phyloP scores from a whole-genome alignment of 2,329 filamentous ascomycete genomes.

The Cercospora sp. region DNA sequence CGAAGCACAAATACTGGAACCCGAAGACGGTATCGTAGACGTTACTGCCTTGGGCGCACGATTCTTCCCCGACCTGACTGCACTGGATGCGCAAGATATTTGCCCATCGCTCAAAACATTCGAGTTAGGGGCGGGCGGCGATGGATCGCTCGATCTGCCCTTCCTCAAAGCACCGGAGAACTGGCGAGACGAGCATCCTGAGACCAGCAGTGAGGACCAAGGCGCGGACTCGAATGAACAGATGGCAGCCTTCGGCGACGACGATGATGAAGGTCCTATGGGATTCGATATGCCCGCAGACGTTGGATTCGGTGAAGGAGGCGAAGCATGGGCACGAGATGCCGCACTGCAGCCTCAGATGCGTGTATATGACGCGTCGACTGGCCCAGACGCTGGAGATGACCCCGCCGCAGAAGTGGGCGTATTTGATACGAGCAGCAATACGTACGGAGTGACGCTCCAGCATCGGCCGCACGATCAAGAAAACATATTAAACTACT shows the following conservation, averaged over 20 bases:
- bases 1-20: constrained; percentile 39
- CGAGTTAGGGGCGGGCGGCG: constrained; percentile 76
- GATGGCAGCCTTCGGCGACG: constrained; percentile 50
- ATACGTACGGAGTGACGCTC: constrained; percentile 78
- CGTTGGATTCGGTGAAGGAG: constrained; percentile 89
- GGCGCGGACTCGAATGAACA: constrained; percentile 51
- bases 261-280: constrained; percentile 73
- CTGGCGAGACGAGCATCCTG: constrained; percentile 64
- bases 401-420: constrained; percentile 49
- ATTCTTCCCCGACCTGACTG: constrained; percentile 81
- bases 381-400: constrained; percentile 56
- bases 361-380: constrained; percentile 67
- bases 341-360: constrained; percentile 84
- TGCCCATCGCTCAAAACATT: constrained; percentile 94
- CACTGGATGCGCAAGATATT: constrained; percentile 82
- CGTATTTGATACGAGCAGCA: constrained; percentile 60
- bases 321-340: constrained; percentile 91
- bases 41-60: constrained; percentile 69
- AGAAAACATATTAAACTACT: constrained; percentile 96
- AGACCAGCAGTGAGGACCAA: constrained; percentile 57
- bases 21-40: constrained; percentile 73
- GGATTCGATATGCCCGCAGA: constrained; percentile 62
- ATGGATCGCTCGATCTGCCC: constrained; percentile 82
- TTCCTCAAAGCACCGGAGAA: constrained; percentile 85
- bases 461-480: constrained; percentile 68